These are phyloP conservation scores for Mycena rosella DNA, from an alignment of 768 basidiomycete genomes.

Conservation along the genomic window DNA sequence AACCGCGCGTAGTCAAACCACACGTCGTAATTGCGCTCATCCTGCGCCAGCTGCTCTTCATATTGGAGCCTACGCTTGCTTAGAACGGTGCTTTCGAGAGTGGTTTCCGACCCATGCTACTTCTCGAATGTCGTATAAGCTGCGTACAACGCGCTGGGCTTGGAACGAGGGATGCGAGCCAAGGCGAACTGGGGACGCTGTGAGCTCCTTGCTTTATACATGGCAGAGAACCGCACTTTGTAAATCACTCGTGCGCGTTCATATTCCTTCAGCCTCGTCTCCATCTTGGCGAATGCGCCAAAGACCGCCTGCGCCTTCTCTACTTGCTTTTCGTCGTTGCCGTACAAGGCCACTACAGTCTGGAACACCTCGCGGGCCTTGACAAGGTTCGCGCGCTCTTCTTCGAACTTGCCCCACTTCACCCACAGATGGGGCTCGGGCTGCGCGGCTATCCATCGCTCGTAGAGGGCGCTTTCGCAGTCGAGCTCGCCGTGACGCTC, in stretches of 20 bases:
- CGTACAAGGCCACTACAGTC: slow-evolving; percentile 88
- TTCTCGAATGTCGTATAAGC: slow-evolving; percentile 99
- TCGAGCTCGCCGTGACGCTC: slow-evolving; percentile 93
- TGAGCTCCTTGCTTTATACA: slow-evolving; percentile 4
- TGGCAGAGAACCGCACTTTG: slow-evolving; percentile 69
- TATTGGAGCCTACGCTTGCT: slow-evolving; percentile 99
- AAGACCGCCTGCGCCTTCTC: slow-evolving; percentile 98
- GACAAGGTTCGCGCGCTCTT: slow-evolving; percentile 53
- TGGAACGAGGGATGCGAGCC: slow-evolving; percentile 90
- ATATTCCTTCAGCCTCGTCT: slow-evolving; percentile 94
- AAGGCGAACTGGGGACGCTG: slow-evolving; percentile 87
- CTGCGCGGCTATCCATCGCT: slow-evolving; percentile 84
- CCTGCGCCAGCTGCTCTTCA: slow-evolving; percentile 93
- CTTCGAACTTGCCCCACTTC: slow-evolving; percentile 39
- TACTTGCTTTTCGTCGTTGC: slow-evolving; percentile 90
- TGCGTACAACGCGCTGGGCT: slow-evolving; percentile 89
- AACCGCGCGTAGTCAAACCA: slow-evolving; percentile 98
- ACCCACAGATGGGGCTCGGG: slow-evolving; percentile 37
- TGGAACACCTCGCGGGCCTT: slow-evolving; percentile 91
- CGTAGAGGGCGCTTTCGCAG: slow-evolving; percentile 92
- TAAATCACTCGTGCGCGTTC: slow-evolving; percentile 98
- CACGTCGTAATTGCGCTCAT: slow-evolving; percentile 94
- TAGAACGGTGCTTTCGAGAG: slow-evolving; percentile 93
- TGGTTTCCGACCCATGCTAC: slow-evolving; percentile 90
- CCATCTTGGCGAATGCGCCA: slow-evolving; percentile 96